These are phyloP conservation scores for Candida sphagnicola DNA, from an alignment of 805 yeast genomes.

Conservation along the genomic window DNA sequence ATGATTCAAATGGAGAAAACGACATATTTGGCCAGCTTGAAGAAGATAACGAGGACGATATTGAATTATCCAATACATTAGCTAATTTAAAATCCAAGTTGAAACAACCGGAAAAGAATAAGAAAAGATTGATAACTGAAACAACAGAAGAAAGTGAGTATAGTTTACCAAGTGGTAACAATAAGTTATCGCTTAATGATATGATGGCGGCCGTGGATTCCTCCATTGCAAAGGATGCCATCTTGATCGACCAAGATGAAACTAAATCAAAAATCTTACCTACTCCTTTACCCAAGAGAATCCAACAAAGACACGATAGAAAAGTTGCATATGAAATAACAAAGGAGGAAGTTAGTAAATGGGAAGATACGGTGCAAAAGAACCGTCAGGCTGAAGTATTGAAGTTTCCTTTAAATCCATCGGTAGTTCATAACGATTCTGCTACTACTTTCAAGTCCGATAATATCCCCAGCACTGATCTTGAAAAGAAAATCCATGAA, in stretches of 20 bases:
- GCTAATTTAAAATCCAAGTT: constrained; percentile 32
- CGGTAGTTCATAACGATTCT: constrained; percentile 38
- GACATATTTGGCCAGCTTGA: no score
- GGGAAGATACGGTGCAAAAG: constrained; percentile 79
- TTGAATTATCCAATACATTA: constrained; percentile 49
- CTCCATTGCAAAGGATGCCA: constrained; percentile 44
- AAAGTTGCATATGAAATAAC: constrained; percentile 88
- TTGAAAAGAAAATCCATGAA: constrained; percentile 62
- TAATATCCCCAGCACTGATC: constrained; percentile 48
- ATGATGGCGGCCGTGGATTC: constrained; percentile 68
- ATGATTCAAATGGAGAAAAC: no score
- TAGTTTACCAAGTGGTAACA: constrained; percentile 57
- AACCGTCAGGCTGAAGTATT: constrained; percentile 84
- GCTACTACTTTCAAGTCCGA: constrained; percentile 50
- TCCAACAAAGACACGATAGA: constrained; percentile 82
- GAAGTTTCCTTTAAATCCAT: constrained; percentile 63
- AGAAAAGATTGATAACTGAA: constrained; percentile 49
- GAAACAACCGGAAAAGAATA: constrained; percentile 32
- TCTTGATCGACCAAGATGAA: constrained; percentile 42
- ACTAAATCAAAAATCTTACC: constrained; percentile 48
- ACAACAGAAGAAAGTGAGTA: constrained; percentile 65
- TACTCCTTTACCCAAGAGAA: constrained; percentile 81
- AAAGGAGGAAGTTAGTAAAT: constrained; percentile 78
- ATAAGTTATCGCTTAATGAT: constrained; percentile 61
- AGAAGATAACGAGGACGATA: constrained; percentile 50